Percentiles rank a stretch among this genome's conserved stretches.
Evolutionary conservation across 306 rosid species (phyloP).

Genomic region (Oxytropis ochrocephala): DNA sequence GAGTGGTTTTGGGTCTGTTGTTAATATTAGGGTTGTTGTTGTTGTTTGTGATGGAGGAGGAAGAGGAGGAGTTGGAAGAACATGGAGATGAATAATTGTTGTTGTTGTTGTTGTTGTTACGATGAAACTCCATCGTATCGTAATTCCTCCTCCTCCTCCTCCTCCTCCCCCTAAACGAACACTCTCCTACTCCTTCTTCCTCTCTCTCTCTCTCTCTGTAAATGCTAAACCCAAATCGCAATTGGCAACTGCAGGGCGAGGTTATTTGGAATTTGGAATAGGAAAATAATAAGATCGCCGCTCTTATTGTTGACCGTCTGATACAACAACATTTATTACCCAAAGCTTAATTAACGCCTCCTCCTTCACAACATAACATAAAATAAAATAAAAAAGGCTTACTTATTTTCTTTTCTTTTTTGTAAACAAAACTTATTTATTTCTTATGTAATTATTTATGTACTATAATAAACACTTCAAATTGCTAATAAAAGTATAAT

Average conservation of each 20-base stretch:
- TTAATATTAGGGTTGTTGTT: not conserved
- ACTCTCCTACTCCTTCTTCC: not conserved
- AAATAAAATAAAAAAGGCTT: no score
- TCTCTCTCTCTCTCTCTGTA: not conserved
- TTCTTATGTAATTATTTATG: no score
- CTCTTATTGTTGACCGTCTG: not conserved
- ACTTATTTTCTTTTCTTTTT: no score
- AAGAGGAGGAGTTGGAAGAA: constrained; percentile 15
- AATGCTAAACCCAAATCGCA: not conserved
- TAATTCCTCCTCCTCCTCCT: not conserved
- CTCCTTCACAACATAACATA: no score
- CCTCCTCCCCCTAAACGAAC: not conserved
- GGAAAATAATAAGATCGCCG: not conserved
- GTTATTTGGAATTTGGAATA: not conserved
- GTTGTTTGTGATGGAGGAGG: constrained; percentile 1
- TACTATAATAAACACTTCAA: no score
- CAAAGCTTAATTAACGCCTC: no score
- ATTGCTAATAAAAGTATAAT: no score
- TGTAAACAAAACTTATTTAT: no score
- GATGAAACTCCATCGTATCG: constrained; percentile 37
- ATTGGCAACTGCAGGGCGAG: not conserved
- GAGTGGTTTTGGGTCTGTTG: not conserved
- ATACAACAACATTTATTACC: no score
- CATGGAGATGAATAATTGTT: constrained; percentile 18
- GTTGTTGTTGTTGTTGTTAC: constrained; percentile 7